phyloP scores from a whole-genome alignment of 768 basidiomycete species.

The Xerocomus brunneocitrinus region DNA sequence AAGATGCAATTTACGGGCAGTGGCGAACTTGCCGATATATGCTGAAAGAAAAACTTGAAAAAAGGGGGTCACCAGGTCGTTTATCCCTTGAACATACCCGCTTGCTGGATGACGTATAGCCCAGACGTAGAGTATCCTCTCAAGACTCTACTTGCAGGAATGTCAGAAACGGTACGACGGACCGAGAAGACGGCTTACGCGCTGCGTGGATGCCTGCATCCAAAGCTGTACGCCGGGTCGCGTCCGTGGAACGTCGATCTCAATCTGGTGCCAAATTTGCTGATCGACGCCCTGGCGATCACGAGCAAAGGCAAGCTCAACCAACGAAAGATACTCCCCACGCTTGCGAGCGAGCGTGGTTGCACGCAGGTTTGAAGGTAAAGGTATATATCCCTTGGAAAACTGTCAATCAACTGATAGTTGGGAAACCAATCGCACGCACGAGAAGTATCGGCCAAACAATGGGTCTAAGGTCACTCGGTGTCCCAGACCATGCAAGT shows the following conservation, averaged over 20 bases:
- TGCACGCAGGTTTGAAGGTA: constrained; percentile 70
- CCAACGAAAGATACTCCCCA: constrained; percentile 85
- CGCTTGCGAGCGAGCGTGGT: constrained; percentile 84
- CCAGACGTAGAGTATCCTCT: constrained; percentile 97
- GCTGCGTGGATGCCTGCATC: constrained; percentile 87
- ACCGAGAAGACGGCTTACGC: constrained; percentile 47
- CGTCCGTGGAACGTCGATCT: constrained; percentile 96
- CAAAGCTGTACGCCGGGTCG: constrained; percentile 87
- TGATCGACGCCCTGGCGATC: constrained; percentile 86
- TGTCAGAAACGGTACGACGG: constrained; percentile 12
- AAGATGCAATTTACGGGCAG: not conserved
- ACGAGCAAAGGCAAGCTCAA: constrained; percentile 83
- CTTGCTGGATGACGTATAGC: constrained; percentile 98
- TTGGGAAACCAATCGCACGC: constrained; percentile 28
- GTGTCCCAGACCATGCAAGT: constrained; percentile 93
- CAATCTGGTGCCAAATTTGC: constrained; percentile 99
- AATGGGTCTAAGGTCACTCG: constrained; percentile 79
- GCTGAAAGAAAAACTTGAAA: constrained; percentile 95
- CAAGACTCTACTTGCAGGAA: constrained; percentile 62
- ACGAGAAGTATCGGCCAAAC: constrained; percentile 94
- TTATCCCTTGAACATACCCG: constrained; percentile 99
- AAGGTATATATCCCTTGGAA: constrained; percentile 83
- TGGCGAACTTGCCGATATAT: constrained; percentile 70
- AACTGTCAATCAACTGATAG: constrained; percentile 4
- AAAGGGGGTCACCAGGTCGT: constrained; percentile 96